phyloP scores from a whole-genome alignment of 2,329 filamentous ascomycete species.

The Endothia cerciana region DNA sequence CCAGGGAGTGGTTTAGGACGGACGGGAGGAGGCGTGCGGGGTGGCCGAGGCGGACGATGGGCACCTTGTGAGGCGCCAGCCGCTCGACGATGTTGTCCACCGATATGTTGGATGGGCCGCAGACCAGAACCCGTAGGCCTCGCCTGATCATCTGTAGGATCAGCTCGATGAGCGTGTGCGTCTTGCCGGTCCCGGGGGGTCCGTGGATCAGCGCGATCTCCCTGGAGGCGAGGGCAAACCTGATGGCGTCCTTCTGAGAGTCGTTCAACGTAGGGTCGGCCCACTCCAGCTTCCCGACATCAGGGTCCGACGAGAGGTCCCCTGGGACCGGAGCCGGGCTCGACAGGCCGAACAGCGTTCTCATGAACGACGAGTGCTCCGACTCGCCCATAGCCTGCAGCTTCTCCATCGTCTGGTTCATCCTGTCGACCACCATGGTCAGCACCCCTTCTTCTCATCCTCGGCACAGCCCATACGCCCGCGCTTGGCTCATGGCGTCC shows the following conservation, averaged over 20 bases:
- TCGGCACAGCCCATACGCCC: background rate
- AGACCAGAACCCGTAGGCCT: constrained; percentile 80
- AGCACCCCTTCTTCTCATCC: background rate
- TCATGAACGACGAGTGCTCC: constrained; percentile 63
- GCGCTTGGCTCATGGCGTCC: background rate
- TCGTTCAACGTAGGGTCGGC: constrained; percentile 65
- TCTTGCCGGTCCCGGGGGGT: constrained; percentile 95
- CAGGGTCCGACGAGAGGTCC: constrained; percentile 46
- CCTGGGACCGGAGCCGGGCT: constrained; percentile 53
- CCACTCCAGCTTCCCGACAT: constrained; percentile 58
- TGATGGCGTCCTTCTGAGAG: constrained; percentile 69
- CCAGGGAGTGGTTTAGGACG: constrained; percentile 86
- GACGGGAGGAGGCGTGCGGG: constrained; percentile 88
- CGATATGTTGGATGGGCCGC: constrained; percentile 93
- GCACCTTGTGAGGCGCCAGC: constrained; percentile 79
- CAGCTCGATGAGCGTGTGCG: constrained; percentile 92
- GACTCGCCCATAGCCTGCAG: constrained; percentile 60
- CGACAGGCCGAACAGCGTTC: constrained; percentile 65
- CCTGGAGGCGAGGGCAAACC: constrained; percentile 80
- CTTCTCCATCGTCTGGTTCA: constrained; percentile 66
- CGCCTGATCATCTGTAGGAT: constrained; percentile 86
- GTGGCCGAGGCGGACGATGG: constrained; percentile 88
- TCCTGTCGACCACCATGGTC: constrained; percentile 45
- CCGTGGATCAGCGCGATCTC: constrained; percentile 93
- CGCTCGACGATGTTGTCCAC: constrained; percentile 98